These are phyloP conservation scores for Funneliformis caledonium DNA, from an alignment of 371 early-diverging fungal genomes.

Conservation along the genomic window DNA sequence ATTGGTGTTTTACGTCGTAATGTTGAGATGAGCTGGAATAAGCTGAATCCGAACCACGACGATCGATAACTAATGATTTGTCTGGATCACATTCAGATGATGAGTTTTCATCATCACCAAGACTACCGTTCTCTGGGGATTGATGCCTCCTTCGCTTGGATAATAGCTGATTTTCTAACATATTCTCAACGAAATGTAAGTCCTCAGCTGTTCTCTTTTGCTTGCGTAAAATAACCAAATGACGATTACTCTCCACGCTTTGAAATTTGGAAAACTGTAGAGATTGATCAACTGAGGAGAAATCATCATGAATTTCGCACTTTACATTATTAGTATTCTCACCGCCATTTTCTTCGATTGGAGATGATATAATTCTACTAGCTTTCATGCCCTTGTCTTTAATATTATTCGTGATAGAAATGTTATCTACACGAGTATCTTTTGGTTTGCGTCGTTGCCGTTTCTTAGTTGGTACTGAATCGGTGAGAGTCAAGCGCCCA, in stretches of 20 bases:
- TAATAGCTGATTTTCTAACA: not conserved
- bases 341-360: conserved; percentile 3
- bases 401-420: not conserved
- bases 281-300: not conserved
- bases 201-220: conserved; percentile 13
- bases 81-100: not conserved
- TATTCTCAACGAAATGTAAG: not conserved
- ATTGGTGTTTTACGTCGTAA: not conserved
- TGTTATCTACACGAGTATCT: not conserved
- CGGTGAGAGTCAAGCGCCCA: conserved; percentile 25
- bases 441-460: conserved; percentile 34
- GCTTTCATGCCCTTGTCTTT: conserved; percentile 1
- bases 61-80: not conserved
- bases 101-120: conserved; percentile 28
- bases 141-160: conserved; percentile 23
- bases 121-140: conserved; percentile 15
- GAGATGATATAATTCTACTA: not conserved
- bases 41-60: conserved; percentile 18
- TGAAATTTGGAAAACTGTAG: not conserved
- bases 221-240: conserved; percentile 18
- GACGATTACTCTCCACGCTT: not conserved
- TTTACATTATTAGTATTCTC: not conserved
- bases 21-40: conserved; percentile 22
- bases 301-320: not conserved
- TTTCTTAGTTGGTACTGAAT: conserved; percentile 30